These are phyloP conservation scores for Phytopythium boreale DNA, from an alignment of 352 stramenopile genomes.

Conservation along the genomic window DNA sequence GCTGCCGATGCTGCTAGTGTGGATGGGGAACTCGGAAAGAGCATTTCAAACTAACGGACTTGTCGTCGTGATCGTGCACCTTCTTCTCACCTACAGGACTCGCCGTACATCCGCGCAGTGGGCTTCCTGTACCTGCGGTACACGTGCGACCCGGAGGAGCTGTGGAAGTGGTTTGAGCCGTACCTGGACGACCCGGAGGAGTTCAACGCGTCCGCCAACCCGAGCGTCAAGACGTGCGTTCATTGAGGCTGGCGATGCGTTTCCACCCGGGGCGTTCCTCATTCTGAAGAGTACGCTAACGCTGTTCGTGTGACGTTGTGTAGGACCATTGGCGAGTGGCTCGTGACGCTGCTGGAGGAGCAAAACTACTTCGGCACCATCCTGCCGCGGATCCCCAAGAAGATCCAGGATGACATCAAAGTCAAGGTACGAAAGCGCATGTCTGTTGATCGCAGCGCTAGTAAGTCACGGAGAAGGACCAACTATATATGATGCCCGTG, in stretches of 20 bases:
- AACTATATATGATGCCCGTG: slow-evolving; percentile 6
- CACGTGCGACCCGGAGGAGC: slow-evolving; percentile 88
- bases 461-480: neutral
- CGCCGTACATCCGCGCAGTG: slow-evolving; percentile 94
- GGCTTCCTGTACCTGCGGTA: slow-evolving; percentile 98
- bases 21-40: neutral
- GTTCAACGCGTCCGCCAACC: slow-evolving; percentile 86
- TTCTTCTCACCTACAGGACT: slow-evolving; percentile 60
- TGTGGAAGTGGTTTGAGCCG: slow-evolving; percentile 95
- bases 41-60: neutral
- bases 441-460: neutral
- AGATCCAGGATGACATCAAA: slow-evolving; percentile 96
- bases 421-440: slow-evolving; percentile 65
- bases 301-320: slow-evolving; percentile 26
- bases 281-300: neutral
- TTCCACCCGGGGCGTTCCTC: too few species aligned
- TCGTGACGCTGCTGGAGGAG: slow-evolving; percentile 88
- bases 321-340: slow-evolving; percentile 93
- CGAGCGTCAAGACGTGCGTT: slow-evolving; percentile 73
- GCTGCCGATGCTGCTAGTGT: neutral
- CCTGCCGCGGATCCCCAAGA: slow-evolving; percentile 94
- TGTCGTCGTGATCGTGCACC: neutral
- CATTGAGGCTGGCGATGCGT: neutral
- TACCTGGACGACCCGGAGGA: slow-evolving; percentile 95
- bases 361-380: slow-evolving; percentile 97